Conservation (phyloP, 106 monocot species). For the Acorus gramineus region DNA sequence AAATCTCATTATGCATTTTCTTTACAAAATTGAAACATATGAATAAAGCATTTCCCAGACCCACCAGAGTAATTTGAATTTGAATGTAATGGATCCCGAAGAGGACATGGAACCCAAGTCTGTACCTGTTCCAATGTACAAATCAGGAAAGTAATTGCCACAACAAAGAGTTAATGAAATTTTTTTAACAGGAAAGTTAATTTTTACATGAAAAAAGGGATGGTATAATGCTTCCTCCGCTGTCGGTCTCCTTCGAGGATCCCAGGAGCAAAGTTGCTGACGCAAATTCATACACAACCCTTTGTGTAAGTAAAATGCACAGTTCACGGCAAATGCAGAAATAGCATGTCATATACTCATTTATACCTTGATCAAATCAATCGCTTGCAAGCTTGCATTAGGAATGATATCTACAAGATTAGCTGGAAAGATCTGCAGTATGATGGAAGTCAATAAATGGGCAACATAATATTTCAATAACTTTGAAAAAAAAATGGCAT, state of each 20-base stretch:
- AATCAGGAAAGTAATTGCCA: neutral
- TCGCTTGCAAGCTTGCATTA: conserved; percentile 72
- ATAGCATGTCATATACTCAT: neutral
- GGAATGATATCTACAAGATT: conserved; percentile 58
- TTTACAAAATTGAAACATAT: too few species aligned
- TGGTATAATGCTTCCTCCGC: conserved; percentile 69
- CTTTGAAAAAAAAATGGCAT: neutral
- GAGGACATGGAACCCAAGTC: conserved; percentile 26
- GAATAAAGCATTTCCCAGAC: neutral
- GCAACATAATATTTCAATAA: neutral
- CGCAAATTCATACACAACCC: neutral
- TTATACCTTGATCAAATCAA: conserved; percentile 65
- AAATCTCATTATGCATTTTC: too few species aligned
- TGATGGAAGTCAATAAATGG: neutral
- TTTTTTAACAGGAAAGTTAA: neutral
- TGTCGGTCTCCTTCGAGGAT: conserved; percentile 66
- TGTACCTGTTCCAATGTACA: conserved; percentile 21
- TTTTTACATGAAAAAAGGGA: conserved; percentile 80
- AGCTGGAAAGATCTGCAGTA: conserved; percentile 35
- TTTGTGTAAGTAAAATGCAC: neutral
- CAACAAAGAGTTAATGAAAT: conserved; percentile 1
- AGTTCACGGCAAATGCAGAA: neutral
- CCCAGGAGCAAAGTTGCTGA: conserved; percentile 79
- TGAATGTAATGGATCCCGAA: conserved; percentile 22
- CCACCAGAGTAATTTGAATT: conserved; percentile 21